These are phyloP conservation scores for Litsea cubeba DNA, from an alignment of 164 flowering plant species.

Conservation along the genomic window DNA sequence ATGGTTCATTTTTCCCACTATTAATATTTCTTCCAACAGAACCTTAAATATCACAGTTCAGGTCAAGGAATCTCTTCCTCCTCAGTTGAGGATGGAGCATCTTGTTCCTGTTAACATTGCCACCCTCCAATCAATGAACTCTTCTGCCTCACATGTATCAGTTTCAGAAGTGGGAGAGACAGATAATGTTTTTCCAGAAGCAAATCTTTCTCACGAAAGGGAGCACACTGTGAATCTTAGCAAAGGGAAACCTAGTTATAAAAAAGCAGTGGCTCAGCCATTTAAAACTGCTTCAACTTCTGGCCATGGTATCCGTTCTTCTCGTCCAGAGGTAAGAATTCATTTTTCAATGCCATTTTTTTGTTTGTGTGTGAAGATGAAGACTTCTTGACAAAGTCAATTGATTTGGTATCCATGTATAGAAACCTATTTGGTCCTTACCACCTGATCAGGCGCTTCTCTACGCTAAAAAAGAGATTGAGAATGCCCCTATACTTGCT, in stretches of 20 bases:
- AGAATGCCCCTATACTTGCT: slow-evolving; percentile 34
- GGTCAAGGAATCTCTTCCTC: slow-evolving; percentile 15
- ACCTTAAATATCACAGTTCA: slow-evolving; percentile 21
- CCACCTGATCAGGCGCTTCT: slow-evolving; percentile 57
- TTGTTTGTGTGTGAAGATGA: neutral
- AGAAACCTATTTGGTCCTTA: slow-evolving; percentile 29
- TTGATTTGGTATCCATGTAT: neutral
- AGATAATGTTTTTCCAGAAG: neutral
- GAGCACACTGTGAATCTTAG: no score
- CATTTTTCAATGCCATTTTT: neutral
- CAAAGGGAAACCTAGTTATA: slow-evolving; percentile 7
- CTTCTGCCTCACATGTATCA: no score
- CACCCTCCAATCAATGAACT: no score
- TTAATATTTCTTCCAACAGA: slow-evolving; percentile 20
- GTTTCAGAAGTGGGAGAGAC: no score
- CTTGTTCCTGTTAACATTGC: slow-evolving; percentile 14
- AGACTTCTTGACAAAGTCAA: neutral
- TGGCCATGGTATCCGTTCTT: neutral
- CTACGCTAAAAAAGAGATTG: slow-evolving; percentile 63
- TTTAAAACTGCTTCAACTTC: slow-evolving; percentile 11
- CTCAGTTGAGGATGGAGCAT: slow-evolving; percentile 21
- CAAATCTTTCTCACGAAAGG: no score
- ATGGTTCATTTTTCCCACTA: slow-evolving; percentile 28
- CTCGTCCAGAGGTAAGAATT: slow-evolving; percentile 35
- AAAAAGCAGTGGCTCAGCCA: slow-evolving; percentile 19